Conservation (phyloP, 2,329 filamentous ascomycete species). For the Verticillium klebahnii region DNA sequence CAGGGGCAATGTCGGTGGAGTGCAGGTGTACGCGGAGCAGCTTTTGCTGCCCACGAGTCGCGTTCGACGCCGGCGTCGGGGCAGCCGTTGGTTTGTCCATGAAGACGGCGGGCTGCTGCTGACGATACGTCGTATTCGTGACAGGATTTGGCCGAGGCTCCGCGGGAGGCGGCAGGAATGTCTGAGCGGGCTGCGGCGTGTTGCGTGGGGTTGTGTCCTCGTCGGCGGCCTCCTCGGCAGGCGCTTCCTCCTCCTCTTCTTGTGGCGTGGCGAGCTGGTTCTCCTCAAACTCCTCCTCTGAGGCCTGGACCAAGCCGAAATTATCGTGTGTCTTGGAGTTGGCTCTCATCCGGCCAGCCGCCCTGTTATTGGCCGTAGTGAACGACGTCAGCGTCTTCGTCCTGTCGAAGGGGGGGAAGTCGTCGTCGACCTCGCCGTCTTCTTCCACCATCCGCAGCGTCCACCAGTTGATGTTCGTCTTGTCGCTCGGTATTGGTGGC, state of each 20-base stretch:
- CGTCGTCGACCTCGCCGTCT: constrained; percentile 78
- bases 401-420: constrained; percentile 74
- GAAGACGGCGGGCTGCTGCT: constrained; percentile 41
- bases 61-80: constrained; percentile 35
- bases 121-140: constrained; percentile 55
- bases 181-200: constrained; percentile 38
- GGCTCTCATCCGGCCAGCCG: constrained; percentile 52
- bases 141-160: constrained; percentile 52
- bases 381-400: constrained; percentile 73
- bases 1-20: constrained; percentile 63
- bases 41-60: constrained; percentile 60
- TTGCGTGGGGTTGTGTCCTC: constrained; percentile 38
- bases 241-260: constrained; percentile 49
- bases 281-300: constrained; percentile 60
- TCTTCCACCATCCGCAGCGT: constrained; percentile 79
- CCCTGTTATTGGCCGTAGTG: constrained; percentile 74
- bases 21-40: constrained; percentile 68
- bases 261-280: constrained; percentile 66
- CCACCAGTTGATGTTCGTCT: constrained; percentile 77
- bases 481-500: constrained; percentile 58
- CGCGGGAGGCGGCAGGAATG: constrained; percentile 20
- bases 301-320: constrained; percentile 73
- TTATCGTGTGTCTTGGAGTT: constrained; percentile 78
- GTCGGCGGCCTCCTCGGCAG: constrained; percentile 27
- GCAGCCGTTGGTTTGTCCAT: constrained; percentile 51